A percentile compares a stretch with the other conserved stretches of the same genome.
Evolutionary conservation across 352 stramenopile genomes (phyloP).

Genomic region (Globisporangium cederbergense): DNA sequence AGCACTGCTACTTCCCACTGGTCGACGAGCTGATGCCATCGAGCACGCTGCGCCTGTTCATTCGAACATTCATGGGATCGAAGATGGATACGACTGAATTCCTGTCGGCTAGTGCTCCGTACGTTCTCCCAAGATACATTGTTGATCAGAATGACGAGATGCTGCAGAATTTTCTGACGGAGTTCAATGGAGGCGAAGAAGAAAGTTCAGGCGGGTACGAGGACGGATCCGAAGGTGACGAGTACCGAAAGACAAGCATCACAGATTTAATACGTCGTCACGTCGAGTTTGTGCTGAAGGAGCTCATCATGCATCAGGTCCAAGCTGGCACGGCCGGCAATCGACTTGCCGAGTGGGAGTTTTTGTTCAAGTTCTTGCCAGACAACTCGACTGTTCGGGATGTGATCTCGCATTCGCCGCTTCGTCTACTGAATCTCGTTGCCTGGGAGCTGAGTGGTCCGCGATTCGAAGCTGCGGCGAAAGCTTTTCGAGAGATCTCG

Average conservation of each 20-base stretch:
- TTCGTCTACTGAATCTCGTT: constrained; percentile 58
- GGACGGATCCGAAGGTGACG: constrained; percentile 20
- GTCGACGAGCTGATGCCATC: constrained; percentile 52
- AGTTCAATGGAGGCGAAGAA: constrained; percentile 27
- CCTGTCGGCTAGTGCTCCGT: constrained; percentile 40
- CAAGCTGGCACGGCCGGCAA: constrained; percentile 46
- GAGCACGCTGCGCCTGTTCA: constrained; percentile 39
- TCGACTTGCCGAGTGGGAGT: constrained; percentile 60
- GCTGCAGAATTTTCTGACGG: constrained; percentile 38
- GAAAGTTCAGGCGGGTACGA: constrained; percentile 22
- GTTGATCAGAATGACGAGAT: constrained; percentile 54
- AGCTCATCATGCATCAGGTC: constrained; percentile 64
- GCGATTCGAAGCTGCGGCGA: constrained; percentile 45
- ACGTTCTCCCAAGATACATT: constrained; percentile 61
- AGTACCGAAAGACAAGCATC: constrained; percentile 26
- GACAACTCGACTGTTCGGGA: constrained; percentile 59
- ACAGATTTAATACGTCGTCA: constrained; percentile 41
- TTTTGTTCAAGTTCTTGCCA: constrained; percentile 64
- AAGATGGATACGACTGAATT: constrained; percentile 42
- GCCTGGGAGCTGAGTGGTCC: constrained; percentile 65
- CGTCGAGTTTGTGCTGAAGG: constrained; percentile 54
- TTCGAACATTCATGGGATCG: constrained; percentile 50
- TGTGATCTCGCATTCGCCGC: constrained; percentile 45
- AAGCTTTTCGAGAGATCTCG: constrained; percentile 52
- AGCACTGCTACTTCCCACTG: constrained; percentile 49